Percentiles rank a stretch among this genome's conserved stretches.
phyloP scores from a whole-genome alignment of 2,329 filamentous ascomycete genomes.

The Botryotinia convoluta region DNA sequence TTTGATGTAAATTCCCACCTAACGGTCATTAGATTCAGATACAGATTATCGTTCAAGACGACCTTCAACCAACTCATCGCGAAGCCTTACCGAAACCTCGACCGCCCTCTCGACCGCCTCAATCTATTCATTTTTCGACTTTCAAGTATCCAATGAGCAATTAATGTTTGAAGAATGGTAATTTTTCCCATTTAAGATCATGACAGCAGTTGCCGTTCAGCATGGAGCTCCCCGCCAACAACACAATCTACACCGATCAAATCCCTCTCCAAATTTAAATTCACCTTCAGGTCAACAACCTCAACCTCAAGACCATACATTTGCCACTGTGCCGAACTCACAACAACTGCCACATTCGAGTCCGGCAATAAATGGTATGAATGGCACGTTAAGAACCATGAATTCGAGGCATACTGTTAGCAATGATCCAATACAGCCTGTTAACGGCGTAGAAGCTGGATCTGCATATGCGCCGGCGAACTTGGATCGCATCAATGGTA shows the following conservation, averaged over 20 bases:
- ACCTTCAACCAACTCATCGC: not conserved
- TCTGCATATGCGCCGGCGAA: constrained; percentile 10
- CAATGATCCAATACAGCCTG: constrained; percentile 31
- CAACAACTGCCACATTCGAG: not conserved
- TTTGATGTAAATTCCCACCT: constrained; percentile 14
- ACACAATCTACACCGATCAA: constrained; percentile 34
- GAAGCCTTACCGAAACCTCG: constrained; percentile 13
- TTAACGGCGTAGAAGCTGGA: constrained; percentile 11
- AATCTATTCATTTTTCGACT: not conserved
- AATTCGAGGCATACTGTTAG: constrained; percentile 30
- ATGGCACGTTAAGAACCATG: constrained; percentile 28
- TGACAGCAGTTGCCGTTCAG: constrained; percentile 39
- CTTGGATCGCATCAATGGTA: constrained; percentile 7
- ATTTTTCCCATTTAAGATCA: constrained; percentile 30
- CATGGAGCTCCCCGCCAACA: constrained; percentile 33
- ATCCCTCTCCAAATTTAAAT: constrained; percentile 31
- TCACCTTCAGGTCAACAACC: constrained; percentile 31
- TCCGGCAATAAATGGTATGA: constrained; percentile 19
- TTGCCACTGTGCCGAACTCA: constrained; percentile 27
- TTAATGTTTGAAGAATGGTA: constrained; percentile 28
- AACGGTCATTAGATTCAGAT: not conserved
- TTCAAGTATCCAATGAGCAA: constrained; percentile 26
- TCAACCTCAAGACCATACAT: constrained; percentile 33
- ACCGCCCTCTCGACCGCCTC: constrained; percentile 16
- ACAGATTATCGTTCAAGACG: not conserved